Base-by-base conservation (phyloP, 148 eudicot genomes). In the Agrostemma githago region DNA sequence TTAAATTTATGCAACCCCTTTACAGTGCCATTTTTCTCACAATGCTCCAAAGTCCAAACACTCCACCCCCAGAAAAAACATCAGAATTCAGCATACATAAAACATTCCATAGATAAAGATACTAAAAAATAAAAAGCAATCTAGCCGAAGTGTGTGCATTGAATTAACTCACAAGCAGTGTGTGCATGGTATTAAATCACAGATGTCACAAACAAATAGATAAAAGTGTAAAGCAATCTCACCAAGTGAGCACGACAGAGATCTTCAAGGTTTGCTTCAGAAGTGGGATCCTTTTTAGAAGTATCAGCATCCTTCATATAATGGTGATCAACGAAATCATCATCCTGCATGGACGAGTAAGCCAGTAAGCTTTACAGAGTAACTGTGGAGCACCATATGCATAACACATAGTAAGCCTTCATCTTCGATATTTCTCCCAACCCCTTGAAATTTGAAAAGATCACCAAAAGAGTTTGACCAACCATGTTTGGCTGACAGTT, bases 171-270 rank as follows among this genome's bases (percentile, higher is more conserved):
- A 79, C 43, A 39, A 9, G 54, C 14, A 48, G 12, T 48, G 60
- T 34, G 2, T 5, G 14, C 58, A 17, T 6, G 41, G 5, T n/a
- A 54, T 42, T 6, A 8, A 1, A 62, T 60, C 62, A 79, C 43
- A 39, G 11, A 12, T 17, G 42, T 51, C 68, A 8, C 40, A 68
- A 41, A 59, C 21, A 73, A 44, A 37, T 19, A 68, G 37, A 62
- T 37, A 34, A 16, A 5, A 34, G 56, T 16, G 63, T 17, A 58
- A 44, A 5, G n/a, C 6, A 63, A 68, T 74, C 86, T 76, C 79
- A 95, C 98, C 75, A 92, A 85, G 85, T 92, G 98, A 69, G 96
- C 85, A 34, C 88, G 90, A 72, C 98, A 95, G 72, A 95, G 96
- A 79, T 95, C 97, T 87, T 95, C 98, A 68, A 95, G 89, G 80